Percentiles rank a stretch among this genome's conserved stretches.
Evolutionary conservation across 2,329 filamentous ascomycete species (phyloP).

Genomic region (Diaporthe sp.): DNA sequence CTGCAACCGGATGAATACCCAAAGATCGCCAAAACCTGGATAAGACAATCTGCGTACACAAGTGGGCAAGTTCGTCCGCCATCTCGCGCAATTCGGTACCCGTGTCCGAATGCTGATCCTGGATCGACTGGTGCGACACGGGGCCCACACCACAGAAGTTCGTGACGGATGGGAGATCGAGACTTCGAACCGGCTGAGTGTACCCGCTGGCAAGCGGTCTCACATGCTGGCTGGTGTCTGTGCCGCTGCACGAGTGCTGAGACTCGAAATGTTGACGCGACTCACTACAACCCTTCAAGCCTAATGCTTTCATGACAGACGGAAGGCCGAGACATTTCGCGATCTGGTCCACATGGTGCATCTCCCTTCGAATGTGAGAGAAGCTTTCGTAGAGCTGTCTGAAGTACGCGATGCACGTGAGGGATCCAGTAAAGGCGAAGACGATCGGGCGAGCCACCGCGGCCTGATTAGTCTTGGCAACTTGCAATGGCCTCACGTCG

Average conservation of each 20-base stretch:
- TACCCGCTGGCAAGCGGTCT: too few species aligned
- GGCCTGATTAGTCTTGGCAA: too few species aligned
- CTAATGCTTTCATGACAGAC: constrained; percentile 62
- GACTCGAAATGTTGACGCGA: neutral
- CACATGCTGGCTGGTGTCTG: too few species aligned
- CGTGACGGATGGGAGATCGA: too few species aligned
- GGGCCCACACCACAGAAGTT: too few species aligned
- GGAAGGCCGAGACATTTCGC: constrained; percentile 65
- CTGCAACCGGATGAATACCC: constrained; percentile 62
- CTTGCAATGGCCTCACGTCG: neutral
- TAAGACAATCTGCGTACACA: constrained; percentile 69
- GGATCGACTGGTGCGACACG: too few species aligned
- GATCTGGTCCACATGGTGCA: constrained; percentile 68
- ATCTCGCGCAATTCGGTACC: too few species aligned
- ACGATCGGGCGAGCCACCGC: neutral
- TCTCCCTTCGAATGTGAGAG: constrained; percentile 49
- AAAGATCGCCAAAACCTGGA: constrained; percentile 68
- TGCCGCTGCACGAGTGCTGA: too few species aligned
- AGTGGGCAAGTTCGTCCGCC: constrained; percentile 65
- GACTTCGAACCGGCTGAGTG: too few species aligned
- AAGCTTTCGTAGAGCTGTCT: neutral
- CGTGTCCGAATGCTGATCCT: neutral
- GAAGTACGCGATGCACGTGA: neutral
- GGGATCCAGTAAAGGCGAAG: neutral
- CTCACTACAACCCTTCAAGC: neutral